These are phyloP conservation scores for Pleurotus ostreatus DNA, from an alignment of 768 basidiomycete species.

Conservation along the genomic window DNA sequence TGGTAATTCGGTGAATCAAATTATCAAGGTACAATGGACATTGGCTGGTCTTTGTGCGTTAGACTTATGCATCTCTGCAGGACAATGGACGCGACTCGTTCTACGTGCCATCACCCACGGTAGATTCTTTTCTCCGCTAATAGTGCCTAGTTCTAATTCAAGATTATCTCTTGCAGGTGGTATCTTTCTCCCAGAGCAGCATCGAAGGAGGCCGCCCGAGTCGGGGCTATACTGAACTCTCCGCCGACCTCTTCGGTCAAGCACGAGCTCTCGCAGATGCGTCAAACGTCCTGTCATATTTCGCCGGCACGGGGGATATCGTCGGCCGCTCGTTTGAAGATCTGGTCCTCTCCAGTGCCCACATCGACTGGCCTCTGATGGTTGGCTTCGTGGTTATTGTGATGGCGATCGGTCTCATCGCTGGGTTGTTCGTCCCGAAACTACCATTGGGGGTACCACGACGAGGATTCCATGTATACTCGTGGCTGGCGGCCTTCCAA, in stretches of 20 bases:
- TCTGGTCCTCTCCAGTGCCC: slow-evolving; percentile 20
- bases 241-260: slow-evolving; percentile 24
- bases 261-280: slow-evolving; percentile 35
- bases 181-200: slow-evolving; percentile 32
- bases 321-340: slow-evolving; percentile 34
- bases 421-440: slow-evolving; percentile 16
- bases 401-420: slow-evolving; percentile 24
- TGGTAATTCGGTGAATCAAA: slow-evolving; percentile 33
- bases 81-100: slow-evolving; percentile 34
- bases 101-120: slow-evolving; percentile 40
- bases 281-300: slow-evolving; percentile 36
- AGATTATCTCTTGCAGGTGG: slow-evolving; percentile 18
- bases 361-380: slow-evolving; percentile 21
- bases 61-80: slow-evolving; percentile 10
- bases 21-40: slow-evolving; percentile 24
- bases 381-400: slow-evolving; percentile 20
- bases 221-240: slow-evolving; percentile 32
- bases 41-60: background rate
- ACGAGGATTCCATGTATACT: slow-evolving; percentile 5
- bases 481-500: slow-evolving; percentile 6
- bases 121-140: slow-evolving; percentile 12
- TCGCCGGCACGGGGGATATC: slow-evolving; percentile 31
- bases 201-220: slow-evolving; percentile 23
- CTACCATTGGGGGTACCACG: background rate
- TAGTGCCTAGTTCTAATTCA: too few relatives aligned